Evolutionary conservation across 371 early-diverging fungal species (phyloP).

Genomic region (Mucor plumbeus): DNA sequence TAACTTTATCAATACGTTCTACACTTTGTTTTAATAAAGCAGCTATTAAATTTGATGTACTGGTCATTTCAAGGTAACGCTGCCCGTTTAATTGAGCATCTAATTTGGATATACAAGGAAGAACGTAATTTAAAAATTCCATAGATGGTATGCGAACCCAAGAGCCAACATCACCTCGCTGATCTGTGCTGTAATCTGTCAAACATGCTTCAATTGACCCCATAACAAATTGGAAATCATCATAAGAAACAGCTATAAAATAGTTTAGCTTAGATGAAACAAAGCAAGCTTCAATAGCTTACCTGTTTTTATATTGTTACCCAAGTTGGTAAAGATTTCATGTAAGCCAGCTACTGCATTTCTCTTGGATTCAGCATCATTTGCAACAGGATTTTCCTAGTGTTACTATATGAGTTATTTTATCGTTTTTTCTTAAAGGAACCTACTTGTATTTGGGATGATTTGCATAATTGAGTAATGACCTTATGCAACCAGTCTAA

Average conservation of each 20-base stretch:
- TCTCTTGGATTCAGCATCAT: conserved; percentile 74
- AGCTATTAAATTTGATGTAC: conserved; percentile 41
- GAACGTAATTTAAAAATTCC: conserved; percentile 56
- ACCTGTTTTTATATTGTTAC: conserved; percentile 50
- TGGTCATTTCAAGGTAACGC: conserved; percentile 31
- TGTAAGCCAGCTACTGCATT: conserved; percentile 68
- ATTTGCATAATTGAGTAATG: conserved; percentile 32
- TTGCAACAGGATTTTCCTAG: conserved; percentile 41
- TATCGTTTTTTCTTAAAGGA: not conserved
- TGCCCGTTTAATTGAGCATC: conserved; percentile 29
- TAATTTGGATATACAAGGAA: conserved; percentile 49
- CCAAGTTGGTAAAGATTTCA: conserved; percentile 44
- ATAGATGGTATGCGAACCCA: conserved; percentile 86
- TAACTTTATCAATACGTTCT: conserved; percentile 82
- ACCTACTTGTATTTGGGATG: conserved; percentile 39
- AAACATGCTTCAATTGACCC: conserved; percentile 61
- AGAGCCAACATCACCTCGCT: conserved; percentile 95
- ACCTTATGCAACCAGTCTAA: conserved; percentile 34
- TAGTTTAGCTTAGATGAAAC: not conserved
- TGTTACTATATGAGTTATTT: not conserved
- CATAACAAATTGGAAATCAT: conserved; percentile 50
- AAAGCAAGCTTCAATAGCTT: conserved; percentile 2
- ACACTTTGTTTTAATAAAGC: conserved; percentile 74
- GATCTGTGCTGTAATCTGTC: conserved; percentile 86
- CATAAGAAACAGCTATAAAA: conserved; percentile 39